Evolutionary conservation across 2,329 filamentous ascomycete species (phyloP).

Genomic region (Ceratocystis colombiana): DNA sequence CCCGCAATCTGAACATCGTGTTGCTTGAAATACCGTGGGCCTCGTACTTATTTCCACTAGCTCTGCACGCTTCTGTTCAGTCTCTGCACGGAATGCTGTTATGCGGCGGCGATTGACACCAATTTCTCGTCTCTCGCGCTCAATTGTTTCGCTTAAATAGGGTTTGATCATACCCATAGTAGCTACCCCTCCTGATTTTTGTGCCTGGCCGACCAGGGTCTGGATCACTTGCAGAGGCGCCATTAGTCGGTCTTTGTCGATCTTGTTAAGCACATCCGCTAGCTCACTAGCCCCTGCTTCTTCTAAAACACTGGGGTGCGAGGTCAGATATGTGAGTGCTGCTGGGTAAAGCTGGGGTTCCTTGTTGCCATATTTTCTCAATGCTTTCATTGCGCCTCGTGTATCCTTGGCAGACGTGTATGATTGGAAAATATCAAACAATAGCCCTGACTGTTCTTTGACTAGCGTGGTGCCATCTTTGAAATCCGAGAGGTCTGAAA

Average conservation of each 20-base stretch:
- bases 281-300: conserved; percentile 80
- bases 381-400: conserved; percentile 73
- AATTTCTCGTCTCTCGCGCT: conserved; percentile 80
- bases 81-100: conserved; percentile 73
- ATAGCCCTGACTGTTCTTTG: conserved; percentile 81
- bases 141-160: conserved; percentile 81
- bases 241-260: conserved; percentile 85
- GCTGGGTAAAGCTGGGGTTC: conserved; percentile 89
- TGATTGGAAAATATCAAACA: conserved; percentile 92
- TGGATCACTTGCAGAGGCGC: conserved; percentile 94
- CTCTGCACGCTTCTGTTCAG: conserved; percentile 66
- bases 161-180: conserved; percentile 97
- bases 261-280: conserved; percentile 67
- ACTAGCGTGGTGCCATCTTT: conserved; percentile 83
- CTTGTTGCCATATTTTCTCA: conserved; percentile 82
- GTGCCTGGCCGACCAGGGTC: conserved; percentile 56
- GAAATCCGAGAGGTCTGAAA: conserved; percentile 88
- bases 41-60: conserved; percentile 66
- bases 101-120: conserved; percentile 69
- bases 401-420: conserved; percentile 92
- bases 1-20: conserved; percentile 74
- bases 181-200: conserved; percentile 52
- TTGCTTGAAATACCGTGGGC: conserved; percentile 81
- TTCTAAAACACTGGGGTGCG: conserved; percentile 65
- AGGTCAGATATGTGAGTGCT: conserved; percentile 86